Percentiles rank a stretch among this genome's conserved stretches.
Conservation (phyloP, 108 stramenopile species). For the Pseudonitzschia delicatissima region DNA sequence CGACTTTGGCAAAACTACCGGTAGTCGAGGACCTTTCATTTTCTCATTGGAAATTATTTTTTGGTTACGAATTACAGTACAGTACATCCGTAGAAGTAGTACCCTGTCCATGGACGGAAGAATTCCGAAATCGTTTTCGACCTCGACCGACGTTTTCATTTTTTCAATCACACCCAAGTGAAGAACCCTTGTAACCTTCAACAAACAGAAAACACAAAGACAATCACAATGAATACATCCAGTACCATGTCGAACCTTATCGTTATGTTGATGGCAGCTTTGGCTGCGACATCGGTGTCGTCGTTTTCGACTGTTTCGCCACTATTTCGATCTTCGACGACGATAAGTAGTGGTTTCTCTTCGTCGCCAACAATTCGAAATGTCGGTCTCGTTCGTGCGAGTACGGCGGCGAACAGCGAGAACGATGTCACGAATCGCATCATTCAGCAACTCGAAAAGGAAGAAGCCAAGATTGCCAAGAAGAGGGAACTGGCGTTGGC, state of each 20-base stretch:
- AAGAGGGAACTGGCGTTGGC: conserved; percentile 51
- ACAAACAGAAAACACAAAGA: background rate
- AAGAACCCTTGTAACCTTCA: background rate
- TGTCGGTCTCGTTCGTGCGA: conserved; percentile 26
- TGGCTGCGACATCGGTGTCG: background rate
- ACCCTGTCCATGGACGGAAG: too few relatives aligned
- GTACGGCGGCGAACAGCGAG: conserved; percentile 11
- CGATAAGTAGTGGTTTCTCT: too few relatives aligned
- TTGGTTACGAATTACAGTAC: too few relatives aligned
- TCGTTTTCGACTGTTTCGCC: conserved; percentile 15
- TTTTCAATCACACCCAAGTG: too few relatives aligned
- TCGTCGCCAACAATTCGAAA: conserved; percentile 4
- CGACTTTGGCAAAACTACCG: too few relatives aligned
- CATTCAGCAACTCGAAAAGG: conserved; percentile 63
- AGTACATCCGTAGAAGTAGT: too few relatives aligned
- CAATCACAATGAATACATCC: background rate
- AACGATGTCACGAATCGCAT: conserved; percentile 36
- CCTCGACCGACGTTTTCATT: too few relatives aligned
- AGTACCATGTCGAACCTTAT: background rate
- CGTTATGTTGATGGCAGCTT: background rate
- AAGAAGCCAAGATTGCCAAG: conserved; percentile 54
- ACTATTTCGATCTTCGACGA: background rate
- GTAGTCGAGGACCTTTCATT: too few relatives aligned
- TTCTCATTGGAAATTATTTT: too few relatives aligned
- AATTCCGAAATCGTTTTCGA: too few relatives aligned